phyloP scores from a whole-genome alignment of 202 grass and related monocot genomes.

The Setaria viridis region DNA sequence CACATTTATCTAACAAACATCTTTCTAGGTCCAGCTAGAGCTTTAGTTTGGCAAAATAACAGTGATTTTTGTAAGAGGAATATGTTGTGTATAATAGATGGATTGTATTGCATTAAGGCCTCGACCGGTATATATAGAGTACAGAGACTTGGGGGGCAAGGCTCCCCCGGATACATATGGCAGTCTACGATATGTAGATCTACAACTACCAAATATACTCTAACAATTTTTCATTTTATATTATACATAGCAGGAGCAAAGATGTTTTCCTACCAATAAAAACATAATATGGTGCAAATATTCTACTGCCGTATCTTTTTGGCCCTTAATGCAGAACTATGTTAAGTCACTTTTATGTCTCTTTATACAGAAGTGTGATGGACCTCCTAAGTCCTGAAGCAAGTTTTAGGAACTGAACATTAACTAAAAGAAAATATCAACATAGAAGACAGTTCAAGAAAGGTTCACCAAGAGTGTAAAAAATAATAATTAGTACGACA shows the following conservation, averaged over 20 bases:
- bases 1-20: background rate
- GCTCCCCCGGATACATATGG: no score
- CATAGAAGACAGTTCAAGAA: slow-evolving; percentile 10
- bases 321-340: slow-evolving; percentile 12
- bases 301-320: background rate
- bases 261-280: background rate
- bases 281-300: slow-evolving; percentile 19
- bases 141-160: no score
- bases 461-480: slow-evolving; percentile 11
- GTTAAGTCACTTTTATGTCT: background rate
- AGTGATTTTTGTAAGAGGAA: background rate
- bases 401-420: slow-evolving; percentile 11
- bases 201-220: no score
- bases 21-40: background rate
- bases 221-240: background rate
- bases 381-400: background rate
- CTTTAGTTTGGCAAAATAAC: background rate
- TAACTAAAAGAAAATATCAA: slow-evolving; percentile 9
- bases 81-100: no score
- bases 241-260: background rate
- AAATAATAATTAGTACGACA: slow-evolving; percentile 35
- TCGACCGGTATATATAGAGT: no score
- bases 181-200: no score
- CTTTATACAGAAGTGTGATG: slow-evolving; percentile 17
- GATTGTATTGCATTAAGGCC: no score